Evolutionary conservation across 208 protist genomes (phyloP).

Genomic region (Leptomonas pyrrhocoris): DNA sequence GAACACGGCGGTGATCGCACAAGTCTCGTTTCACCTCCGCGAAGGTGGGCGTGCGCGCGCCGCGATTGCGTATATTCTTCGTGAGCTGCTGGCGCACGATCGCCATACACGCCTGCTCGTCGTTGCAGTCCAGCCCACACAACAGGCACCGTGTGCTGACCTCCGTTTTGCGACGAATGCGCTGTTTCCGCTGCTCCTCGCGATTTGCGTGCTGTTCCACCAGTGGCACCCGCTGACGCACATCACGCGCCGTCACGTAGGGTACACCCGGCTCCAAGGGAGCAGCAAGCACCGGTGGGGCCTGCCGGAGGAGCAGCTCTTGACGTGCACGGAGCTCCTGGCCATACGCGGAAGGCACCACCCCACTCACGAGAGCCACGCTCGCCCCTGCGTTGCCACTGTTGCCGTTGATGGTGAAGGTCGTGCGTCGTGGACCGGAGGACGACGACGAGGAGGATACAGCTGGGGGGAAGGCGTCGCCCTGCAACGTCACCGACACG

Average conservation of each 20-base stretch:
- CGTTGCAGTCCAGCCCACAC: constrained; percentile 71
- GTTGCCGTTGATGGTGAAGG: constrained; percentile 47
- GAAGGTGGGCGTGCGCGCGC: constrained; percentile 56
- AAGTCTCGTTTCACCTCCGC: constrained; percentile 58
- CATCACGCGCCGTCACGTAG: constrained; percentile 45
- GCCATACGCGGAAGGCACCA: constrained; percentile 52
- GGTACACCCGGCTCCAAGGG: constrained; percentile 51
- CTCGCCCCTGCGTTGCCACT: constrained; percentile 31
- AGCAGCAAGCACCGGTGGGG: not conserved
- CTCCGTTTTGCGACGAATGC: constrained; percentile 62
- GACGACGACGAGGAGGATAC: constrained; percentile 57
- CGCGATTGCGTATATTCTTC: constrained; percentile 62
- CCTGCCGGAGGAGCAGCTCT: constrained; percentile 40
- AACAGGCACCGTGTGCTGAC: constrained; percentile 70
- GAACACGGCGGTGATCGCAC: constrained; percentile 42
- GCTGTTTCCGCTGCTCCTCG: constrained; percentile 68
- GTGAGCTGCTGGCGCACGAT: constrained; percentile 58
- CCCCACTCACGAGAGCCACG: constrained; percentile 35
- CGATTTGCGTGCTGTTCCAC: constrained; percentile 62
- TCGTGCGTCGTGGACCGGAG: constrained; percentile 52
- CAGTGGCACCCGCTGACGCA: constrained; percentile 58
- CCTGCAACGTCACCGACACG: not conserved
- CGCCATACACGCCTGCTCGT: constrained; percentile 43
- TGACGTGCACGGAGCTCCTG: constrained; percentile 45
- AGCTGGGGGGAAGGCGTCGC: constrained; percentile 20